These are phyloP conservation scores for Firmiana major DNA, from an alignment of 345 rosid genomes.

Conservation along the genomic window DNA sequence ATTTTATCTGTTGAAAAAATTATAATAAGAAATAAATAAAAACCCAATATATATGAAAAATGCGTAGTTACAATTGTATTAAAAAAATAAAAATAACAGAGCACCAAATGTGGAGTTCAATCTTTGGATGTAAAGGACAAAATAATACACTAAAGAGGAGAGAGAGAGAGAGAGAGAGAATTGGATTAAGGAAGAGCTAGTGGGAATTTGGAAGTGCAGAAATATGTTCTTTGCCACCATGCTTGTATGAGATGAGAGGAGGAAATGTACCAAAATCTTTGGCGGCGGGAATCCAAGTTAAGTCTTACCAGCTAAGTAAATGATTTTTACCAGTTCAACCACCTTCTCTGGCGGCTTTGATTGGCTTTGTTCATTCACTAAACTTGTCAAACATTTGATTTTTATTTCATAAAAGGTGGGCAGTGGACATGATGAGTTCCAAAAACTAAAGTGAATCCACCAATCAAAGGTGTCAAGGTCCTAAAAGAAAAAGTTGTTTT, in stretches of 20 bases:
- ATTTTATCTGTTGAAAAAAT: no score
- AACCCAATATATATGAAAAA: no score
- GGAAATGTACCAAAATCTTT: not conserved
- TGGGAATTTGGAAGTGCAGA: not conserved
- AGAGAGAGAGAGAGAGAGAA: not conserved
- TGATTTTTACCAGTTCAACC: no score
- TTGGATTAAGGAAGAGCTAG: not conserved
- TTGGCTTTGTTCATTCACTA: not conserved
- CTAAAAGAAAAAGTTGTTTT: slow-evolving; percentile 15
- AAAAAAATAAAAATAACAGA: no score
- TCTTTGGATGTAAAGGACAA: not conserved
- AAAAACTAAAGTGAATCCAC: slow-evolving; percentile 34
- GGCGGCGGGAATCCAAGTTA: no score
- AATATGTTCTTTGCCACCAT: not conserved
- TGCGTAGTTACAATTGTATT: no score
- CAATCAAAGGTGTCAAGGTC: slow-evolving; percentile 27
- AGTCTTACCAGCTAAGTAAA: no score
- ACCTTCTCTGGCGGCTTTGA: not conserved
- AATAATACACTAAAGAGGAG: no score
- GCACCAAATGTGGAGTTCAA: no score
- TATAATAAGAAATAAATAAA: no score
- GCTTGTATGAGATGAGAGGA: not conserved
- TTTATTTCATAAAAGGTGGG: slow-evolving; percentile 13
- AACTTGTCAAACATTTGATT: not conserved
- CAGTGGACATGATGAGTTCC: slow-evolving; percentile 30